Evolutionary conservation across 371 early-diverging fungal species (phyloP).

Genomic region (Rhizopus arrhizus): DNA sequence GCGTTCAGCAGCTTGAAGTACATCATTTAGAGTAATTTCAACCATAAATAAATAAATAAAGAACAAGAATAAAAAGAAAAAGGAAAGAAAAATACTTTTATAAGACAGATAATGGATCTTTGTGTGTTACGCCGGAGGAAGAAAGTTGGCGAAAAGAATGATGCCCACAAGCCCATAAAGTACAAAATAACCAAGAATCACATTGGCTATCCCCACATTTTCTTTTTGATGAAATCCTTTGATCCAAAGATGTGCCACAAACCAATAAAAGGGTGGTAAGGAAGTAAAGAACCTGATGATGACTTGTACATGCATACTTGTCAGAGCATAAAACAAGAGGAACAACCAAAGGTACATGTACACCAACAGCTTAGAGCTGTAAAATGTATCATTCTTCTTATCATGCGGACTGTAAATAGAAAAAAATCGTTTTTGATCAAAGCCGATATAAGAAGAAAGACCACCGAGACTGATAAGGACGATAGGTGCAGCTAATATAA

Average conservation of each 20-base stretch:
- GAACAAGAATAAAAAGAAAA: not conserved
- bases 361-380: slow-evolving; percentile 15
- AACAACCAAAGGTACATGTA: slow-evolving; percentile 74
- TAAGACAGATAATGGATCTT: not conserved
- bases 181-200: slow-evolving; percentile 62
- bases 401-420: slow-evolving; percentile 49
- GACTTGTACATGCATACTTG: slow-evolving; percentile 90
- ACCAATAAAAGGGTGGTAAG: slow-evolving; percentile 84
- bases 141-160: slow-evolving; percentile 78
- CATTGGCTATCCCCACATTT: slow-evolving; percentile 28
- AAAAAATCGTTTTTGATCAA: slow-evolving; percentile 55
- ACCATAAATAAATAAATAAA: slow-evolving; percentile 9
- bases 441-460: slow-evolving; percentile 54
- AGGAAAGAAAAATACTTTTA: not conserved
- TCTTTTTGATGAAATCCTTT: slow-evolving; percentile 18
- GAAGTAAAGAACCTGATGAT: slow-evolving; percentile 87
- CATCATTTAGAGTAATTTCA: slow-evolving; percentile 31
- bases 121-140: slow-evolving; percentile 76
- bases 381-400: slow-evolving; percentile 8
- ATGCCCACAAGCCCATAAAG: slow-evolving; percentile 72
- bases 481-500: slow-evolving; percentile 85
- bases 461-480: slow-evolving; percentile 65
- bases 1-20: slow-evolving; percentile 49
- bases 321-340: slow-evolving; percentile 61
- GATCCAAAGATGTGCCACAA: slow-evolving; percentile 60